Conservation (phyloP, 2,329 filamentous ascomycete genomes). For the Aspergillus pseudonomiae region DNA sequence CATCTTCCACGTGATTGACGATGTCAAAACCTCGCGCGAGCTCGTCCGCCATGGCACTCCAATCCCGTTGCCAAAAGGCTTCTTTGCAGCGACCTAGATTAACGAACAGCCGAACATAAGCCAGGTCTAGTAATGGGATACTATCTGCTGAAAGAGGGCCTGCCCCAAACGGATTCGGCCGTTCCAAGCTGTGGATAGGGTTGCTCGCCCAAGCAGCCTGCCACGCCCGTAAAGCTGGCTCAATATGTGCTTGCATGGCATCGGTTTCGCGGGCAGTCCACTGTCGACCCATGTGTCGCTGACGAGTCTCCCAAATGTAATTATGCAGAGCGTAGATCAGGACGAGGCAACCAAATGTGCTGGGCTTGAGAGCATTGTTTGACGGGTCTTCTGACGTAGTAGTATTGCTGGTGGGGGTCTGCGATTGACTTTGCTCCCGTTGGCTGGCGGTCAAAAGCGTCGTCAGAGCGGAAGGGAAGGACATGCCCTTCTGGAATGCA, state of each 20-base stretch:
- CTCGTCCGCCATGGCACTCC: conserved; percentile 87
- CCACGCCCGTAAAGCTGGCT: conserved; percentile 92
- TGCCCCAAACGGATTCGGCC: conserved; percentile 79
- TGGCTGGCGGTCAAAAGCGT: conserved; percentile 79
- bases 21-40: conserved; percentile 77
- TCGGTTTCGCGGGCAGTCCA: conserved; percentile 94
- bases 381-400: conserved; percentile 54
- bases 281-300: conserved; percentile 81
- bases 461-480: conserved; percentile 81
- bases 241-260: conserved; percentile 93
- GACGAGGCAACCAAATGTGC: conserved; percentile 88
- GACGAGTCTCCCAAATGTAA: conserved; percentile 96
- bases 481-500: conserved; percentile 70
- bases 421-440: conserved; percentile 53
- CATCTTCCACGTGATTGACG: conserved; percentile 67
- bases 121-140: conserved; percentile 86
- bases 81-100: conserved; percentile 92
- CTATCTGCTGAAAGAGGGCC: conserved; percentile 87
- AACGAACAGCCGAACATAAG: conserved; percentile 89
- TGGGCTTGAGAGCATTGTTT: conserved; percentile 72
- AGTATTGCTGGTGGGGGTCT: conserved; percentile 50
- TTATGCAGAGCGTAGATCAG: conserved; percentile 95
- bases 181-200: conserved; percentile 78
- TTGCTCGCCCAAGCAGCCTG: conserved; percentile 89
- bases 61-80: conserved; percentile 91